phyloP scores from a whole-genome alignment of 257 asterid species.

The Nicotiana tomentosiformis region DNA sequence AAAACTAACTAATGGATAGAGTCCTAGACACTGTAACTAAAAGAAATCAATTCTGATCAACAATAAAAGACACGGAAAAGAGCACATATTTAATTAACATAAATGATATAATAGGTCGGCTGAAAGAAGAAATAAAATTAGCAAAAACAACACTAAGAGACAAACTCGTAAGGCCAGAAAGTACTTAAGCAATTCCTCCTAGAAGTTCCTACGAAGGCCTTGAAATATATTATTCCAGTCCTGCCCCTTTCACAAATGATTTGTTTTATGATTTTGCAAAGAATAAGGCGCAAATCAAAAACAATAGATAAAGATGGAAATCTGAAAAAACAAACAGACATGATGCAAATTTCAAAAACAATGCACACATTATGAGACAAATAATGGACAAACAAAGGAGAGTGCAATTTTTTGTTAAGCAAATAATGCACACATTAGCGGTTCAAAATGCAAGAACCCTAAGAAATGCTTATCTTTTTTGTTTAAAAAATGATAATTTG shows the following conservation, averaged over 20 bases:
- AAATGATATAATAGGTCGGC: not conserved
- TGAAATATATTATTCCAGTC: not conserved
- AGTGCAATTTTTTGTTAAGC: not conserved
- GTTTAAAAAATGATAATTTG: not conserved
- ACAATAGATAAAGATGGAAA: not conserved
- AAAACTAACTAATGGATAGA: too few relatives aligned
- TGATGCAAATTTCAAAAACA: not conserved
- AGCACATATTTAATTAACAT: not conserved
- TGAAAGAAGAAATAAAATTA: not conserved
- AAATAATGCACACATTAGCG: not conserved
- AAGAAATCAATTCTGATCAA: too few relatives aligned
- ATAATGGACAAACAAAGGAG: not conserved
- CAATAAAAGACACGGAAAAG: not conserved
- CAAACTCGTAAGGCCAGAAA: not conserved
- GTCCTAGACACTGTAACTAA: too few relatives aligned
- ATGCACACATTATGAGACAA: not conserved
- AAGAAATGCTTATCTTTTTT: not conserved
- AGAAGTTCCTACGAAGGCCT: not conserved
- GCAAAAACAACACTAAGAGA: not conserved
- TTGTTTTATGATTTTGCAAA: not conserved
- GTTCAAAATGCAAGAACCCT: not conserved
- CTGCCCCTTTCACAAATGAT: not conserved
- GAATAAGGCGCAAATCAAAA: not conserved
- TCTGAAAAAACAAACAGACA: not conserved
- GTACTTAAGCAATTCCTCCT: not conserved